Base-by-base conservation (phyloP, 768 basidiomycete species). In the Lactarius hengduanensis region DNA sequence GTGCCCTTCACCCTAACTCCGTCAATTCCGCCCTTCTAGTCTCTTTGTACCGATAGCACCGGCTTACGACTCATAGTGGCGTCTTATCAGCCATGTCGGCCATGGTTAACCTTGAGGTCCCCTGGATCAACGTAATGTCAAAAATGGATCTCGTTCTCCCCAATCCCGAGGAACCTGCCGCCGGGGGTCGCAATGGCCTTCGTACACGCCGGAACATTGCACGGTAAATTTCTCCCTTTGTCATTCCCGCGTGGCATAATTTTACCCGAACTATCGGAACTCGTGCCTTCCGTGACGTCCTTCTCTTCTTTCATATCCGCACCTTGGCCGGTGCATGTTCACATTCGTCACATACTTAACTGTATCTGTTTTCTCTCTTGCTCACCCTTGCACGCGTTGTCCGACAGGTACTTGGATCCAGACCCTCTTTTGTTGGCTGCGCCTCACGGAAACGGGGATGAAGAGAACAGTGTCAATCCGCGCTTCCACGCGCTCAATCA, bases 31-130 rank as follows among this genome's bases (percentile, higher is more conserved):
- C 43, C 15, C 20, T 41, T 54, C 62, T 58, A 30, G 43, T 40
- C 50, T 22, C 15, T 43, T 54, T 36, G 38, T 62, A 45, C 65
- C 56, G 57, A 66, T 58, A 57, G 67, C 64, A 72, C 61, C 41
- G 57, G 70, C 57, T 64, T 57, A 63, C 50, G 30, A 13, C 47
- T 36, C 61, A 22, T 70, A 94, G 94, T 65, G 97, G 97, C 22
- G 96, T 98, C 9, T 82, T 99, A 64, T 92, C 92, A 53, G 97
- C 97, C 34, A 98, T 99, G 97, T 95, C 93, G 43, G 95, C 96
- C 34, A 99, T 99, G 97, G 92, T 98, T 41, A 95, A 94, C 72
- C 84, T 99, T 47, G 97, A 98, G 74, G 87, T 97, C 41, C 95
- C 96, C 0, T 96, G 94, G 90, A 89, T 99, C 68, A 98, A 98